Conservation (phyloP, 495 filamentous ascomycete genomes). For the Talaromyces proteolyticus region DNA sequence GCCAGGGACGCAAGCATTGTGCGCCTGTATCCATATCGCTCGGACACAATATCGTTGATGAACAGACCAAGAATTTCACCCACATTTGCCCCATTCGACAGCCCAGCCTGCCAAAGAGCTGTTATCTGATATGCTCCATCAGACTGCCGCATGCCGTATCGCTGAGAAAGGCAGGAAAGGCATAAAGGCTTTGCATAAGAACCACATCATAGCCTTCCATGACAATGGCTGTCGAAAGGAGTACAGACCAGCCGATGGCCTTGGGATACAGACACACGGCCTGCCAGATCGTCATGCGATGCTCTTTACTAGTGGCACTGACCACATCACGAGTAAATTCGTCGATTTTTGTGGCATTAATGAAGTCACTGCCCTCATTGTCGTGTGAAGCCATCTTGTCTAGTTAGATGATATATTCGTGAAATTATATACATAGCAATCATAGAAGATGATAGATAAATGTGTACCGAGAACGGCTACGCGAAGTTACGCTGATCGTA, state of each 20-base stretch:
- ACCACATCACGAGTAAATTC: no score
- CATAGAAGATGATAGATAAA: no score
- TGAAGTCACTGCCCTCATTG: no score
- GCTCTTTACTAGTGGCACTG: no score
- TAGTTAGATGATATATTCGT: no score
- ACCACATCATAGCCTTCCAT: constrained; percentile 40
- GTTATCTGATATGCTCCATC: constrained; percentile 61
- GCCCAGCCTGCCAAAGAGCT: constrained; percentile 60
- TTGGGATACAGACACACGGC: constrained; percentile 19
- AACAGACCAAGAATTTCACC: constrained; percentile 25
- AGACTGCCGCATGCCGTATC: no score
- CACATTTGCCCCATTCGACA: constrained; percentile 48
- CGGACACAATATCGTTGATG: constrained; percentile 38
- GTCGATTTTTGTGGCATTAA: no score
- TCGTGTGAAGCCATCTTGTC: no score
- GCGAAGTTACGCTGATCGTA: no score
- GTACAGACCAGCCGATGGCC: constrained; percentile 32
- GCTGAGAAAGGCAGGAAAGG: constrained; percentile 13
- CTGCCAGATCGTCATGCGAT: constrained; percentile 7
- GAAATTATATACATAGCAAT: no score
- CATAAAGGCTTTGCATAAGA: constrained; percentile 18
- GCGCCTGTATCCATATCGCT: constrained; percentile 40
- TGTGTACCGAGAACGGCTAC: no score
- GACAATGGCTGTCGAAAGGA: constrained; percentile 28
- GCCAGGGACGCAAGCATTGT: constrained; percentile 52